These are phyloP conservation scores for Brettanomyces custersianus DNA, from an alignment of 805 yeast species.

Conservation along the genomic window DNA sequence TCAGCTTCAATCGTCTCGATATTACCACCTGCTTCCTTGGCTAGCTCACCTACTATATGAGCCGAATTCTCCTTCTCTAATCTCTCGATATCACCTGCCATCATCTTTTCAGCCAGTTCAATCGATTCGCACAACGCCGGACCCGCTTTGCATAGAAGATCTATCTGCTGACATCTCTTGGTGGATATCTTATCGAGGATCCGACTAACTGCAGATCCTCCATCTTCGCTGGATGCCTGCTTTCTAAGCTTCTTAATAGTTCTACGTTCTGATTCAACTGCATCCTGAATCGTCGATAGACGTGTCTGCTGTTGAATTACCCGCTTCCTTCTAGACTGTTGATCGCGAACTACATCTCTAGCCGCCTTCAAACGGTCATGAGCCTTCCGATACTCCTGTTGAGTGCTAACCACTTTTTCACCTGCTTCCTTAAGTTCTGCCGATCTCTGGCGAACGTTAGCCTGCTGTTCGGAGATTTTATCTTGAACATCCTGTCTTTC, in stretches of 20 bases:
- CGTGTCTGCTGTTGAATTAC: no score
- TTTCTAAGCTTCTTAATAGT: constrained; percentile 10
- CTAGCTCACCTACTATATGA: constrained; percentile 16
- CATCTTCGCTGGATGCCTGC: constrained; percentile 3
- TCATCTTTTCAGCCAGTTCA: constrained; percentile 19
- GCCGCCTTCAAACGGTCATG: no score
- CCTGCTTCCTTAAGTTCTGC: constrained; percentile 4
- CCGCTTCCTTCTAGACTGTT: no score
- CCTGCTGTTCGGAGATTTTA: constrained; percentile 9
- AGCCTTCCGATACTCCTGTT: no score
- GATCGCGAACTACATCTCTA: no score
- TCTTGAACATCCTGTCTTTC: constrained; percentile 12
- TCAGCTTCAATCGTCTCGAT: constrained; percentile 17
- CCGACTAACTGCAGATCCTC: background rate
- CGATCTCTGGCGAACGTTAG: constrained; percentile 6
- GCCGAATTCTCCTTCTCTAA: constrained; percentile 33
- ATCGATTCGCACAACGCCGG: constrained; percentile 15
- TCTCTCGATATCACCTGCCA: constrained; percentile 11
- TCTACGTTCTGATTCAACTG: constrained; percentile 10
- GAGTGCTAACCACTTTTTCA: no score
- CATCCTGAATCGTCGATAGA: constrained; percentile 10
- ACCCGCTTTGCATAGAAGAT: constrained; percentile 5
- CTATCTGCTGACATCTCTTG: constrained; percentile 6
- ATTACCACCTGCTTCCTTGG: constrained; percentile 20
- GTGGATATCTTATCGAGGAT: background rate